Evolutionary conservation across 495 filamentous ascomycete species (phyloP), one percentile per base, ranked within the genome.

Genomic region (Annulohypoxylon maeteangense): DNA sequence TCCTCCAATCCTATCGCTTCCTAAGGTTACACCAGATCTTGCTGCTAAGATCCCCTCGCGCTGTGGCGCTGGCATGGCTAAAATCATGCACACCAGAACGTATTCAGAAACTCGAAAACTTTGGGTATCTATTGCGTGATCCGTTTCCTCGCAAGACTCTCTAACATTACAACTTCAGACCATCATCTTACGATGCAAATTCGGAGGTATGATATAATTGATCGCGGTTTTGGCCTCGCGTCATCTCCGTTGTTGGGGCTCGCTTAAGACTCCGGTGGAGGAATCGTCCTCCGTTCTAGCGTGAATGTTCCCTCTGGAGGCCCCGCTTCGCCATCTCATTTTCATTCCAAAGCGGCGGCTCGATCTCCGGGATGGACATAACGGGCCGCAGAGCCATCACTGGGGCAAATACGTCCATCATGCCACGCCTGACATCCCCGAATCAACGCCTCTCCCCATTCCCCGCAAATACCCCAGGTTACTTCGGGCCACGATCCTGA

Each of bases 351-450:
- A 29, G 64, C 73, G 75, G 75, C 62, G 70, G 58, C 50, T 73
- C 60, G 47, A 57, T 75, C 75, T 77, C 75, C 73, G 73, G 74
- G 69, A 66, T 75, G 73, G 75, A 65, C 66, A 74, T 65, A 66
- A 60, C 73, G 73, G 73, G 71, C 75, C 70, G 75, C 63, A 55
- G 31, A 71, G 67, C 73, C 75, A 77, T 42, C 47, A n/a, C 42
- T 69, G 61, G 58, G 62, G 34, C 47, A 73, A 54, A 66, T 67
- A 57, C 54, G 32, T 54, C 23, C 44, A 45, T 51, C 40, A 62
- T 60, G 60, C 64, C 59, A 72, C 64, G 63, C 64, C 64, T 72
- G 47, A 32, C 38, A 25, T 8, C 54, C 64, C 64, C 64, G 51
- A 68, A 68, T 56, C 64, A 72, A 12, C 44, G 1, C 51, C 47